A percentile compares a stretch with the other conserved stretches of the same genome.
Conservation (phyloP, 805 yeast genomes). For the Yarrowia hollandica region DNA sequence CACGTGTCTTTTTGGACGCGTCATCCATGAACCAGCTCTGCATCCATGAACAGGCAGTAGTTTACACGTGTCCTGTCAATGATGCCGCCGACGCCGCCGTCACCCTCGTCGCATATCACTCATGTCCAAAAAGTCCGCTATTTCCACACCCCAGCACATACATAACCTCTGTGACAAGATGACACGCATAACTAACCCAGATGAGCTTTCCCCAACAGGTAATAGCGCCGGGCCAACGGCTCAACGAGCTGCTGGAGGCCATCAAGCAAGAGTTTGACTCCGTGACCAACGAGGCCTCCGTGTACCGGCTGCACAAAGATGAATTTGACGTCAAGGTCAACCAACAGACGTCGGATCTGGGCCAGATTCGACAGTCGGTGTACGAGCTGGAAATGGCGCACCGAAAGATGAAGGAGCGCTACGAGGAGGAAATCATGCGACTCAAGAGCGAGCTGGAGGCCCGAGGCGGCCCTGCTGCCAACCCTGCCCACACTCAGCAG, state of each 20-base stretch:
- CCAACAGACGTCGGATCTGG: slow-evolving; percentile 91
- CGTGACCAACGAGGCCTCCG: slow-evolving; percentile 80
- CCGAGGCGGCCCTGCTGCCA: slow-evolving; percentile 61
- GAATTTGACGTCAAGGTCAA: slow-evolving; percentile 72
- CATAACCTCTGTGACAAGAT: too few species aligned
- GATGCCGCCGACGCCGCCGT: too few species aligned
- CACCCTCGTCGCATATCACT: too few species aligned
- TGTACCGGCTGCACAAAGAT: slow-evolving; percentile 84
- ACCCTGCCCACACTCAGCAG: slow-evolving; percentile 43
- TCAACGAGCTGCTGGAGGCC: slow-evolving; percentile 85
- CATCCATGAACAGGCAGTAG: too few species aligned
- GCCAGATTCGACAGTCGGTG: slow-evolving; percentile 89
- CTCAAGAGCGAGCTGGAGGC: slow-evolving; percentile 83
- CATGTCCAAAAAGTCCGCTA: too few species aligned
- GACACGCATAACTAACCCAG: slow-evolving; percentile 20
- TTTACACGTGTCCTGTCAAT: too few species aligned
- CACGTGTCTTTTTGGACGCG: too few species aligned
- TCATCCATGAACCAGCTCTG: too few species aligned
- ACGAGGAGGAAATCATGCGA: slow-evolving; percentile 87
- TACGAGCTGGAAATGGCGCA: slow-evolving; percentile 93
- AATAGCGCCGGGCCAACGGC: slow-evolving; percentile 40
- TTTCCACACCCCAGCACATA: background rate
- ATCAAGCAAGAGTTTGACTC: slow-evolving; percentile 87
- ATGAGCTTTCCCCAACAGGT: slow-evolving; percentile 30
- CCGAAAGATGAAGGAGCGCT: slow-evolving; percentile 90